Percentiles rank a stretch among this genome's conserved stretches.
phyloP scores from a whole-genome alignment of 805 yeast genomes.

The Wickerhamiella siamensis region DNA sequence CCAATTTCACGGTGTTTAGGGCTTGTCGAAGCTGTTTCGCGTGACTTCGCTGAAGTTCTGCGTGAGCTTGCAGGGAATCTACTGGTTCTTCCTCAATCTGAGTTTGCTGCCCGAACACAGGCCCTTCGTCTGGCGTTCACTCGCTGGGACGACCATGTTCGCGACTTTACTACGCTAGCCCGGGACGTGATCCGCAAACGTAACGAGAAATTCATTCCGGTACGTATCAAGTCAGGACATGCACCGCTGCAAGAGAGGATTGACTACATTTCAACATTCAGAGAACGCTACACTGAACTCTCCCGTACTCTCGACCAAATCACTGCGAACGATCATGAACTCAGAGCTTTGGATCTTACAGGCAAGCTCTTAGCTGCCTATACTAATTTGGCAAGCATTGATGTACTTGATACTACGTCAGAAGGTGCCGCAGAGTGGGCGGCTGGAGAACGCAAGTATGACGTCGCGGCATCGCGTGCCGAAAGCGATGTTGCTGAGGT shows the following conservation, averaged over 20 bases:
- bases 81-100: slow-evolving; percentile 30
- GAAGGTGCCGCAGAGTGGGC: slow-evolving; percentile 32
- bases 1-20: slow-evolving; percentile 51
- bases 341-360: slow-evolving; percentile 18
- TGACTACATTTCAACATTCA: slow-evolving; percentile 31
- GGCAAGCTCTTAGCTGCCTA: slow-evolving; percentile 31
- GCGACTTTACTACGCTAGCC: slow-evolving; percentile 49
- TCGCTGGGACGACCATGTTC: slow-evolving; percentile 45
- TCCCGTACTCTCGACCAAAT: slow-evolving; percentile 10
- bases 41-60: slow-evolving; percentile 38
- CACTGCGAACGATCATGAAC: slow-evolving; percentile 8
- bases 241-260: slow-evolving; percentile 30
- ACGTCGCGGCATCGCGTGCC: slow-evolving; percentile 29
- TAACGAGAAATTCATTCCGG: slow-evolving; percentile 52
- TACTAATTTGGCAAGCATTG: slow-evolving; percentile 27
- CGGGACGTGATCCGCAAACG: slow-evolving; percentile 66
- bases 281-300: slow-evolving; percentile 41
- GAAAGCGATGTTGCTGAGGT: slow-evolving; percentile 34
- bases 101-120: slow-evolving; percentile 23
- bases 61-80: slow-evolving; percentile 28
- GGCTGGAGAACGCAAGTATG: slow-evolving; percentile 30
- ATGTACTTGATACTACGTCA: slow-evolving; percentile 25
- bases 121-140: background rate
- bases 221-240: slow-evolving; percentile 41
- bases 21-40: slow-evolving; percentile 50